Percentiles rank a stretch among this genome's conserved stretches.
phyloP scores from a whole-genome alignment of 73 alveolate species.

The Loxodes magnus region DNA sequence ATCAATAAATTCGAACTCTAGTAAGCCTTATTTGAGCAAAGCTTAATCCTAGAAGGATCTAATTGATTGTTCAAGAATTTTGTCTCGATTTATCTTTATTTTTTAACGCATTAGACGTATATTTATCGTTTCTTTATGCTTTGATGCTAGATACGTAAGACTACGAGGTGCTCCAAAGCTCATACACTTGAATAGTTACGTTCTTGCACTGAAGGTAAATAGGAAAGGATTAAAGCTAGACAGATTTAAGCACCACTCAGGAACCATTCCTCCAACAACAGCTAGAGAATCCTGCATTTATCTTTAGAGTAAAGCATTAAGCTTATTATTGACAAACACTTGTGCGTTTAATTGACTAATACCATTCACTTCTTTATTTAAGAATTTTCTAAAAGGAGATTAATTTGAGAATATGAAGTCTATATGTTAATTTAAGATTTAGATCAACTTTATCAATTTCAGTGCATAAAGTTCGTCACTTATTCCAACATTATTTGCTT shows the following conservation, averaged over 20 bases:
- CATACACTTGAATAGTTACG: not conserved
- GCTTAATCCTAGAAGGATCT: not conserved
- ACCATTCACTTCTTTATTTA: too few relatives aligned
- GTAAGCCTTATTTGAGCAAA: conserved; percentile 5
- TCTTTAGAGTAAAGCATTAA: not conserved
- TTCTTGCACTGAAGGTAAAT: conserved; percentile 1
- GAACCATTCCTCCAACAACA: conserved; percentile 7
- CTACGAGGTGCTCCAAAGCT: not conserved
- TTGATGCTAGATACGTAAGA: not conserved
- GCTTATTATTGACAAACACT: not conserved
- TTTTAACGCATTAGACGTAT: not conserved
- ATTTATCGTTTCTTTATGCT: not conserved
- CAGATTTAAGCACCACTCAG: too few relatives aligned
- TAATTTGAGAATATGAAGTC: too few relatives aligned
- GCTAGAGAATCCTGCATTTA: conserved; percentile 7
- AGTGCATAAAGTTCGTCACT: too few relatives aligned
- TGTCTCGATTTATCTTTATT: not conserved
- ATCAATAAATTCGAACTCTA: conserved; percentile 6
- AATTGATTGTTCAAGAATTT: not conserved
- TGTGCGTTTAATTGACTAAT: too few relatives aligned
- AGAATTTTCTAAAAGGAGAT: too few relatives aligned
- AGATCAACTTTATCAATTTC: too few relatives aligned
- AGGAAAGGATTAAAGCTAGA: too few relatives aligned
- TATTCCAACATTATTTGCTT: too few relatives aligned
- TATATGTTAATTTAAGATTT: too few relatives aligned